These are phyloP conservation scores for Mucor indicus DNA, from an alignment of 371 early-diverging fungal species.

Conservation along the genomic window DNA sequence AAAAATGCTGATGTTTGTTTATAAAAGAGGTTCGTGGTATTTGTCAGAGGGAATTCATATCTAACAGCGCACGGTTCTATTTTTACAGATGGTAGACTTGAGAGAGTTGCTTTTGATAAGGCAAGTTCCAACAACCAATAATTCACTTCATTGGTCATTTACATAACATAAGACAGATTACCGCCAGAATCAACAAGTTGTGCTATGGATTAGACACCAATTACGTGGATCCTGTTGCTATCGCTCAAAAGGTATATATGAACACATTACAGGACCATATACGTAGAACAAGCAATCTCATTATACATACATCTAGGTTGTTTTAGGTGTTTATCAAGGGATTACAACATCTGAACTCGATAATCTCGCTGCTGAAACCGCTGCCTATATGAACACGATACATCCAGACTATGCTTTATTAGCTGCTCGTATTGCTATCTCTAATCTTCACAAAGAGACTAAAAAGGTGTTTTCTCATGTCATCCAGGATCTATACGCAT, in stretches of 20 bases:
- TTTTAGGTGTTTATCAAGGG: constrained; percentile 87
- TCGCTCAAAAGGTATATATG: constrained; percentile 73
- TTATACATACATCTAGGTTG: constrained; percentile 39
- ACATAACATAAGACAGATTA: constrained; percentile 61
- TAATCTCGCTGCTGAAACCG: constrained; percentile 89
- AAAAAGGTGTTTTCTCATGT: constrained; percentile 71
- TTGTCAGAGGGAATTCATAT: not conserved
- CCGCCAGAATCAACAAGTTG: constrained; percentile 81
- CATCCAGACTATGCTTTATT: constrained; percentile 93
- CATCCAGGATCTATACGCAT: constrained; percentile 62
- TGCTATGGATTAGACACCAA: constrained; percentile 85
- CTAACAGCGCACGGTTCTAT: not conserved
- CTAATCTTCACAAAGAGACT: constrained; percentile 92
- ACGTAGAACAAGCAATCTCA: not conserved
- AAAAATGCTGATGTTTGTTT: constrained; percentile 63
- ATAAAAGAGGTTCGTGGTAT: constrained; percentile 60
- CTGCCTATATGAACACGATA: constrained; percentile 85
- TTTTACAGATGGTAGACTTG: constrained; percentile 74
- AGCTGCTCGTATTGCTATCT: constrained; percentile 89
- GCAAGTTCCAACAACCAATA: too few species aligned
- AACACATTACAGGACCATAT: too few species aligned
- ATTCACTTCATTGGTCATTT: too few species aligned
- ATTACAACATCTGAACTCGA: constrained; percentile 89
- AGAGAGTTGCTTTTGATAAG: constrained; percentile 88
- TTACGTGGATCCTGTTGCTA: constrained; percentile 80